Base-by-base conservation (phyloP, 202 grass and related monocot genomes). In the Carex sylvatica region DNA sequence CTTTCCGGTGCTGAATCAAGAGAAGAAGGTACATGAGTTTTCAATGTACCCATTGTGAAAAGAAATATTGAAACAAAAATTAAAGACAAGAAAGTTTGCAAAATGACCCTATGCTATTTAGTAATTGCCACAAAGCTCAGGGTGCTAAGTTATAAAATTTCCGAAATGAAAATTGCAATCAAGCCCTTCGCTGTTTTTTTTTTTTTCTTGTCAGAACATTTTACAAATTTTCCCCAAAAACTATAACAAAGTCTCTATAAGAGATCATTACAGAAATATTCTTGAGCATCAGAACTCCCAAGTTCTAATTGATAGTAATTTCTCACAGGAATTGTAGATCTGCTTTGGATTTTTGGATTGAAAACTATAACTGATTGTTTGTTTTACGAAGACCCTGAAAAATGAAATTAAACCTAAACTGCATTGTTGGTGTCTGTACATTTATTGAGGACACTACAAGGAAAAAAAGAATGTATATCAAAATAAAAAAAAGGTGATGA, bases 1-100 rank as follows among this genome's bases (percentile, higher is more conserved):
- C 72, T 91, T 91, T 58, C 94, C 92, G 0, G 92, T 92, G 85
- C 94, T 94, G 88, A 65, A 78, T 68, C 47, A 91, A 82, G 62
- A 86, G 13, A 60, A 72, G 36, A 84, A 63, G 23, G 36, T 74
- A 54, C 11, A 88, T 24, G 40, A 23, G 58, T 78, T 81, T 76
- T 84, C 55, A 79, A 77, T 19, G 49, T 69, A 70, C 7, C 56
- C 14, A 77, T 77, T 9, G 15, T 58, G 52, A 35, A 77, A 71
- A 9, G 10, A 44, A 70, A 44, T 70, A 44, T 14, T 13, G 9
- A 65, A 65, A 65, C 9, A 23, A 33, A 33, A 33, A 65, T 47
- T 18, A 71, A 71, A 46, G 38, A 77, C 20, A 53, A 10, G 2
- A 53, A 44, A 69, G 4, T 55, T 56, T 33, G 13, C 49, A 56